Percentiles rank a stretch among this genome's conserved stretches.
Evolutionary conservation across 306 rosid species (phyloP).

Genomic region (Malus fusca): DNA sequence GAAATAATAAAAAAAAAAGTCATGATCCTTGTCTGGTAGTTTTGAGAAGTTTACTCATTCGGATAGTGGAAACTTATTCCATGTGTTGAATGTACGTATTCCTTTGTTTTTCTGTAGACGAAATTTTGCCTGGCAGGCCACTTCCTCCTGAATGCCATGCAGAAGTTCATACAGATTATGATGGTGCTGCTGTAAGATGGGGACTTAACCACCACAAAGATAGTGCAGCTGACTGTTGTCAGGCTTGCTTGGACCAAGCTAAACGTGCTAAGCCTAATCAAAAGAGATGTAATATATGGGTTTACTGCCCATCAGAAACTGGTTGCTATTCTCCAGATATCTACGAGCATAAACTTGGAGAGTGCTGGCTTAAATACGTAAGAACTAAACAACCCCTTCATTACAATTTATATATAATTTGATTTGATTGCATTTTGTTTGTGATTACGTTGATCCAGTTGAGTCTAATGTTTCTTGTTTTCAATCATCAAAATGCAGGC

Average conservation of each 20-base stretch:
- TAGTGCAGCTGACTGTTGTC: constrained; percentile 96
- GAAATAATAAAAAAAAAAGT: background rate
- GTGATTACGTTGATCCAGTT: background rate
- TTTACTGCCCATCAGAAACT: constrained; percentile 77
- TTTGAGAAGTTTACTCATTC: constrained; percentile 6
- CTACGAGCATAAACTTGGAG: constrained; percentile 71
- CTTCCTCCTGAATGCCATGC: constrained; percentile 59
- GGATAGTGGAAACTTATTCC: constrained; percentile 10
- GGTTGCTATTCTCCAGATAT: constrained; percentile 94
- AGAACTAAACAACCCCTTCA: constrained; percentile 20
- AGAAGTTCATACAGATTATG: constrained; percentile 82
- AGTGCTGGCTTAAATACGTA: constrained; percentile 95
- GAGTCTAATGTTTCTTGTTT: constrained; percentile 15
- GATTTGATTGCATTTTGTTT: background rate
- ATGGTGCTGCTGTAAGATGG: constrained; percentile 86
- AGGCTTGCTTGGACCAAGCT: constrained; percentile 88
- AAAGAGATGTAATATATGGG: constrained; percentile 85
- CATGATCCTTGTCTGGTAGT: constrained; percentile 6
- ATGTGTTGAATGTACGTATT: constrained; percentile 12
- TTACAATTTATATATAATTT: background rate
- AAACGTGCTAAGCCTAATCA: constrained; percentile 56
- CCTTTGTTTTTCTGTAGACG: constrained; percentile 35
- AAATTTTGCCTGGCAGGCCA: constrained; percentile 77
- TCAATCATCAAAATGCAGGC: constrained; percentile 44
- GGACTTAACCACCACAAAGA: constrained; percentile 91